Base-by-base conservation (phyloP, 2,329 filamentous ascomycete genomes). In the Cladosporium austrohemisphaericum region DNA sequence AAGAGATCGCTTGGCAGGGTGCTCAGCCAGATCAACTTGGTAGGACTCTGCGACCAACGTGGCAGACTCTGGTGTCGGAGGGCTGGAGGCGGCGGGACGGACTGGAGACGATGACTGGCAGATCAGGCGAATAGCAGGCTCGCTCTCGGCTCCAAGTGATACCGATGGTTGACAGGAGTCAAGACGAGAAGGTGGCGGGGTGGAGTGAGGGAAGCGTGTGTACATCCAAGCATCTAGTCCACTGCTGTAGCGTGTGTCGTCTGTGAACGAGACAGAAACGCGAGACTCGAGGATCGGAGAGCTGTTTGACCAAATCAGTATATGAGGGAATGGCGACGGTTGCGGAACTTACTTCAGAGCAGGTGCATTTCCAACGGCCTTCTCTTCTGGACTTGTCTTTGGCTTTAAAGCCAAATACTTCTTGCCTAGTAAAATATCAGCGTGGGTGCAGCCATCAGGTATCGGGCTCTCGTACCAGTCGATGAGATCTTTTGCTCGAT, bases 401-500 rank as follows among this genome's bases (percentile, higher is more conserved):
- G 52, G 45, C 45, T 52, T 49, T 18, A 65, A 43, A 9, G 59
- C 61, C 16, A 64, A 33, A 45, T 63, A 64, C 35, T 52, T 52
- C 40, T 60, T 58, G 13, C 60, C 58, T 62, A 46, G 4, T 5
- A 10, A n/a, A 11, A n/a, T 18, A 28, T 59, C 35, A 56, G 54
- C 26, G 10, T 7, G 13, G 25, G 1, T 20, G 13, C 10, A 22
- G 11, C 18, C 13, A 55, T 31, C 25, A 14, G 16, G 9, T 44
- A 22, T n/a, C 25, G 25, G 25, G 11, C 11, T 11, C 6, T 26
- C 60, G 37, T 46, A 67, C 66, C 65, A 33, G 54, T 63, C 9
- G 60, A 63, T 2, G 65, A 66, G 1, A 65, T 51, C 43, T 65
- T 68, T 37, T 65, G 64, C 36, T 67, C 57, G 6, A 65, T 61